Base-by-base conservation (phyloP, 2,329 filamentous ascomycete genomes). In the Trichoderma koningii region DNA sequence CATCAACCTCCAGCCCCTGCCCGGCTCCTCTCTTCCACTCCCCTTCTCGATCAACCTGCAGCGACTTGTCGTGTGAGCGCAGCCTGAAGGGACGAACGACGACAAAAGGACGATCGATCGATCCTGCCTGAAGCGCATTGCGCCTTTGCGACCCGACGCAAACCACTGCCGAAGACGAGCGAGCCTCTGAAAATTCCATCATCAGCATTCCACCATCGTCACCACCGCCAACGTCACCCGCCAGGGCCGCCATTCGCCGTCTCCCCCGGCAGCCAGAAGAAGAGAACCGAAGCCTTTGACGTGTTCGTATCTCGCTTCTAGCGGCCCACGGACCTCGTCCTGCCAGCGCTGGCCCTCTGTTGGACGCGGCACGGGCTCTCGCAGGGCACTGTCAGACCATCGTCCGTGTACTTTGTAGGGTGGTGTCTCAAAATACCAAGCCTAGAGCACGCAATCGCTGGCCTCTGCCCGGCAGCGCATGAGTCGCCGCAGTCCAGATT, bases 401-500 rank as follows among this genome's bases (percentile, higher is more conserved):
- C 41, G 55, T 9, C 45, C 45, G 26, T 23, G 45, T 38, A 38
- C 34, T 19, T 59, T 44, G 50, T 55, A 45, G 57, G 64, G 64
- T 66, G 64, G 50, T 60, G 63, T 66, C 52, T 64, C 64, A 63
- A 41, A 66, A 66, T 66, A 21, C 51, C 47, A 57, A 26, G 41
- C 51, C 44, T 62, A 23, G 44, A 66, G 65, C 65, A 66, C 65
- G 65, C 65, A 64, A 66, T 66, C 65, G 65, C 65, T 55, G 28
- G 57, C 41, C 52, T 19, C 41, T 47, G 34, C 52, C 52, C 47
- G 41, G 15, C 51, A 52, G 61, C 65, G 55, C 63, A 64, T 60
- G 61, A 64, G 41, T 52, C 47, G 65, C 65, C 53, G 65, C 62
- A 59, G 65, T 66, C 23, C 45, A 45, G 48, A 50, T 51, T 50